phyloP scores from a whole-genome alignment of 2,329 filamentous ascomycete species.

The Talaromyces piceae region DNA sequence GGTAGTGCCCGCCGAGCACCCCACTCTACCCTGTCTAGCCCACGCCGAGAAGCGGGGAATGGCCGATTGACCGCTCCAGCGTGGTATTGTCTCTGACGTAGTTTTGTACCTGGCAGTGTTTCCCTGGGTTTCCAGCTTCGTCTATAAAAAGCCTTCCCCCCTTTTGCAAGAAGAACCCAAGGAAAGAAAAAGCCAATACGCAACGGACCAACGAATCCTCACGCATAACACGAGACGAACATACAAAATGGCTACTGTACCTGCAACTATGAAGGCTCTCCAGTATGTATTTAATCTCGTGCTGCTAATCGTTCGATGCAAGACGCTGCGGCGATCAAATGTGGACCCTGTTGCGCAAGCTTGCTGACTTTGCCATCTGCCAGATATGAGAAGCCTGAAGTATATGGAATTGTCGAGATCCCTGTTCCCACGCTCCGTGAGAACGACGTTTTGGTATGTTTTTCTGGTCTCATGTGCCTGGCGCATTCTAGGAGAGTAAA shows the following conservation, averaged over 20 bases:
- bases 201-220: too few species aligned
- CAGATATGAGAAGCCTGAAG: slow-evolving; percentile 56
- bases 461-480: neutral
- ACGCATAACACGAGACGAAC: neutral
- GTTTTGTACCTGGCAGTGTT: neutral
- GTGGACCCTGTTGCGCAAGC: neutral
- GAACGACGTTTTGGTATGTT: slow-evolving; percentile 48
- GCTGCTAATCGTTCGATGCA: neutral
- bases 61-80: neutral
- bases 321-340: neutral
- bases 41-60: neutral
- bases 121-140: neutral
- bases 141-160: neutral
- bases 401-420: slow-evolving; percentile 54
- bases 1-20: neutral
- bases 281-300: slow-evolving; percentile 36
- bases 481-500: neutral
- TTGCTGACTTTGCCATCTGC: neutral
- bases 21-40: neutral
- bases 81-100: neutral
- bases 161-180: too few species aligned
- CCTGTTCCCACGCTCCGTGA: slow-evolving; percentile 55
- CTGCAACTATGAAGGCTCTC: slow-evolving; percentile 55
- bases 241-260: slow-evolving; percentile 28
- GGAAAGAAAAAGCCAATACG: too few species aligned